Base-by-base conservation (phyloP, 1,139 yeast species). In the Yamadazyma conglobata region DNA sequence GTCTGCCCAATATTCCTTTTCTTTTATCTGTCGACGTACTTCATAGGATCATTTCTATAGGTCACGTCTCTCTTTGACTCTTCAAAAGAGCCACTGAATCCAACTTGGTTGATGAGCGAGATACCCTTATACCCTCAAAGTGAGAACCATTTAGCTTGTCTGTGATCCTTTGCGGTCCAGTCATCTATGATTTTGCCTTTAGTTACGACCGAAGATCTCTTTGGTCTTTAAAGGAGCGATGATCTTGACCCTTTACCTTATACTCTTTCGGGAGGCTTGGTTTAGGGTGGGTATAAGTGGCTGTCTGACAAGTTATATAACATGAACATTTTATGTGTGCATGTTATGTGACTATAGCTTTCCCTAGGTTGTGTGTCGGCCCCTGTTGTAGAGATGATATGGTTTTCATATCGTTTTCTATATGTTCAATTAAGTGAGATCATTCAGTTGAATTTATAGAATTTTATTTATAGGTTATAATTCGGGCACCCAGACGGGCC, bases 21-120 rank as follows among this genome's bases (percentile, higher is more conserved):
- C 49, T 59, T 55, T 64, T 64, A 69, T 63, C 46, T 60, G 70
- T 64, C 71, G 71, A 63, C 72, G 70, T 66, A 68, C 70, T 64
- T 65, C 71, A 65, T 87, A 86, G 96, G 96, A 88, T 89, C 97
- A 89, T 89, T 88, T 89, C 96, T 89, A 89, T 89, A 87, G 96
- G 85, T 81, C 82, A 85, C 95, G 94, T 86, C 95, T 85, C 93
- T 85, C 94, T 84, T 81, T 86, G 94, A 82, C 94, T 86, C 94
- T 84, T 83, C 88, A 79, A 79, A 87, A 80, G 94, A 88, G 96
- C 95, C 95, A 87, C 94, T 84, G 94, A 85, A 83, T 85, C 95
- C 95, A 88, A 86, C 96, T 85, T 85, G 93, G 95, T 81, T 82
- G 94, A 88, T 87, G 95, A 85, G 95, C 72, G 73, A 72, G 82